Evolutionary conservation across 768 basidiomycete genomes (phyloP).

Genomic region (Gymnopilus junonius): DNA sequence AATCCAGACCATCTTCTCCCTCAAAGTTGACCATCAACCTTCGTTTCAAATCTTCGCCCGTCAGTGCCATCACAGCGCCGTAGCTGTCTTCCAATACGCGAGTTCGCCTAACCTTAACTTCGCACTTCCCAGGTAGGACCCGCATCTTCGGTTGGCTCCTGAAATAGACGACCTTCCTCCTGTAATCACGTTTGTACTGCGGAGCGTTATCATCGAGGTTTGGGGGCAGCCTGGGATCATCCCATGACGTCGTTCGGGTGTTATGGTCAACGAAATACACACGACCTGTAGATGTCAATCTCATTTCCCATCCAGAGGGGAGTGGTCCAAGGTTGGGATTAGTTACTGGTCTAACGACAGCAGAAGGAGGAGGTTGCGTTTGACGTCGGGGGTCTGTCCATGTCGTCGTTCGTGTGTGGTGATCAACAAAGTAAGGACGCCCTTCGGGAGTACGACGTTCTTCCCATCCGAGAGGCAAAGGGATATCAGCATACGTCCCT

Average conservation of each 20-base stretch:
- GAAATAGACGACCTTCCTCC: conserved; percentile 92
- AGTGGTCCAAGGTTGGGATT: conserved; percentile 76
- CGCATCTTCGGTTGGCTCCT: conserved; percentile 88
- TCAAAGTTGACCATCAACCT: conserved; percentile 77
- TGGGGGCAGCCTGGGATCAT: conserved; percentile 86
- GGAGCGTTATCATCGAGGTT: conserved; percentile 86
- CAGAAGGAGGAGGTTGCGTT: conserved; percentile 52
- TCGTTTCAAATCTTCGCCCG: conserved; percentile 71
- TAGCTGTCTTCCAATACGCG: conserved; percentile 90
- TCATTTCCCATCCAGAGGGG: conserved; percentile 96
- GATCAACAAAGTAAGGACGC: conserved; percentile 63
- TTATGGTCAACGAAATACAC: conserved; percentile 96
- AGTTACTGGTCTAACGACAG: conserved; percentile 50
- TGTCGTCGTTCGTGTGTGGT: conserved; percentile 88
- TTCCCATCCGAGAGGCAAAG: conserved; percentile 90
- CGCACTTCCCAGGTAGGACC: conserved; percentile 78
- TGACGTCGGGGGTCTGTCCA: conserved; percentile 86
- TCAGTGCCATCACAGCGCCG: conserved; percentile 80
- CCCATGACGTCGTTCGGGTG: conserved; percentile 89
- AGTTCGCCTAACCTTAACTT: conserved; percentile 80
- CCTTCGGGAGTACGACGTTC: conserved; percentile 91
- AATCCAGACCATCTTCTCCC: conserved; percentile 80
- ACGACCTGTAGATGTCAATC: conserved; percentile 79
- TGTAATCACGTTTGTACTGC: conserved; percentile 95
- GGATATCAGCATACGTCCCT: conserved; percentile 60